Evolutionary conservation across 352 stramenopile species (phyloP).

Genomic region (Hyphochytrium catenoides): DNA sequence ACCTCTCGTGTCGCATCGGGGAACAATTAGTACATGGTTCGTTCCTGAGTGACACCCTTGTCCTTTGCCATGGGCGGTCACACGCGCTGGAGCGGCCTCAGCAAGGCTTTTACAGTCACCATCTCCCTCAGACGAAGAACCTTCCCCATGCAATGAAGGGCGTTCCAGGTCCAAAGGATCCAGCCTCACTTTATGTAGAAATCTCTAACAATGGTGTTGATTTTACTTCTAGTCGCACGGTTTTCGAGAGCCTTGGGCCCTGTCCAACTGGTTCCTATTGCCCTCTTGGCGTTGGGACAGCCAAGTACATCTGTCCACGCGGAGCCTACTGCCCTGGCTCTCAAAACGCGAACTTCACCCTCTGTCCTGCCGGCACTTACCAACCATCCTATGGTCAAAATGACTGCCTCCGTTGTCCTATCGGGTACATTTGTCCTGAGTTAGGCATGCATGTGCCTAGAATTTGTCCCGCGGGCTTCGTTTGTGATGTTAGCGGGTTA

Average conservation of each 20-base stretch:
- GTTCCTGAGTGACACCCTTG: conserved; percentile 58
- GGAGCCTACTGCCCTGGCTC: conserved; percentile 45
- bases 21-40: conserved; percentile 33
- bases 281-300: conserved; percentile 19
- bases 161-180: conserved; percentile 4
- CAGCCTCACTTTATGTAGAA: conserved; percentile 30
- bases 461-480: conserved; percentile 76
- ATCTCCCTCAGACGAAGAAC: neutral
- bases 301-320: conserved; percentile 26
- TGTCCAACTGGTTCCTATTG: conserved; percentile 74
- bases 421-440: conserved; percentile 82
- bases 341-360: conserved; percentile 70
- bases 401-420: conserved; percentile 70
- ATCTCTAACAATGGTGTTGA: conserved; percentile 86
- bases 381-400: conserved; percentile 45
- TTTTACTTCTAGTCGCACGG: conserved; percentile 47
- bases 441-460: conserved; percentile 70
- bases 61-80: conserved; percentile 60
- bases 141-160: neutral
- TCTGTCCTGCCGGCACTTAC: conserved; percentile 80
- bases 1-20: conserved; percentile 64
- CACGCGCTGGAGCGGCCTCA: conserved; percentile 13
- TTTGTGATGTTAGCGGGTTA: conserved; percentile 83
- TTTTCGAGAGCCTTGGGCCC: conserved; percentile 37
- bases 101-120: conserved; percentile 5